Evolutionary conservation across 1,284 basidiomycete genomes (phyloP), one percentile per base, ranked within the genome.

Genomic region (Rugosomyces carneus): DNA sequence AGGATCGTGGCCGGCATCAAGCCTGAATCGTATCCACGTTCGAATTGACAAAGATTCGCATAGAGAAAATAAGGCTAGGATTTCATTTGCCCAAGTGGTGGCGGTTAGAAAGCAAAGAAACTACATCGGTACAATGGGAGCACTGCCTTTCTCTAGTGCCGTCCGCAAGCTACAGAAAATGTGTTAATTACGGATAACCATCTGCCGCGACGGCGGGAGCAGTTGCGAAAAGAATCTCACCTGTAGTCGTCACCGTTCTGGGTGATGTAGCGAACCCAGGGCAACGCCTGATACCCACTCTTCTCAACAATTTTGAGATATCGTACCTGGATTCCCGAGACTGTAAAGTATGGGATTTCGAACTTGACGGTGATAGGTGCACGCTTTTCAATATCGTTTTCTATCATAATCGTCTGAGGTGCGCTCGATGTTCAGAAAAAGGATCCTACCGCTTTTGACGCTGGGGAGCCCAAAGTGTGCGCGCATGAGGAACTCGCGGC

Each of bases 261-360:
- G 2, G 91, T 94, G 57, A 96, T 94, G 65, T 94, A 95, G 51
- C 89, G 71, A 48, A 93, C 90, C 89, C 89, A 93, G 2, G 89
- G 92, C 48, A 94, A 66, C 0, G 93, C 92, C 66, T 96, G 91
- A 64, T 94, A 96, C 15, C 93, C 95, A 48, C 89, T 93, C 76
- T 99, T 98, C 67, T 99, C 96, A 0, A 98, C 93, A 45, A 99
- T 94, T 70, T 99, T 99, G 39, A 72, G 63, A 51, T 97, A 98
- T 44, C 94, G 79, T 13, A 98, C 95, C 66, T 96, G 93, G 50
- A 98, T 96, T 7, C 96, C 95, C 0, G 93, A 96, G 1, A 93
- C 88, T 0, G 94, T 97, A 63, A 97, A 97, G 71, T 96, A 97
- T 1, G 95, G 94, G 37, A 99, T 97, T 71, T 99, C 95, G 56